Base-by-base conservation (phyloP, 371 early-diverging fungal genomes). In the Dentiscutata heterogama region DNA sequence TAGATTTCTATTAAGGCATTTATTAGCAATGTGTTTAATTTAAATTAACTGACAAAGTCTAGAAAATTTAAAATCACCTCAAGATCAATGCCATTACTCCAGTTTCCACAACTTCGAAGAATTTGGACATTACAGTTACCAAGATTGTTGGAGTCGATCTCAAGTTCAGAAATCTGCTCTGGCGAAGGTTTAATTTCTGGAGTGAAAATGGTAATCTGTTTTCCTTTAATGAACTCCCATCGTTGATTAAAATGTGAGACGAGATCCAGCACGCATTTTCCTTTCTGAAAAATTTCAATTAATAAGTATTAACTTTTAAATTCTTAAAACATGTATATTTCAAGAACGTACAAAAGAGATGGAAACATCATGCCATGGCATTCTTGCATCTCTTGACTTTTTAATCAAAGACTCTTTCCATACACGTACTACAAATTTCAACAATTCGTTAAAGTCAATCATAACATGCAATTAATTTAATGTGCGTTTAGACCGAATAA, bases 301-400 rank as follows among this genome's bases (percentile, higher is more conserved):
- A 63, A 20, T 10, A 65, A 6, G 60, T 54, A 11, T 65, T 8
- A 29, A 29, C 11, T 10, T n/a, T n/a, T 60, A 22, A 60, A 60
- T 22, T 60, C 60, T 60, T 60, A 10, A 60, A 5, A 22, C 16
- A 60, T 60, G 6, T 64, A n/a, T 64, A 29, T 64, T 64, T 16
- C 10, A 31, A 29, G 16, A 64, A 64, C 84, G 58, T 86, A 89
- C 91, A 81, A 94, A 90, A 63, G 89, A 93, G 70, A 94, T 84
- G 0, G 94, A 93, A n/a, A 97, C 92, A 82, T 98, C 98, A 85
- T 98, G 98, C 98, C 98, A 98, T 29, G 97, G 97, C 97, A 98
- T 95, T 63, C 98, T 90, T 11, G 96, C 91, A 25, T 84, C 56
- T 27, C 80, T 35, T 35, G 35, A 35, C 54, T 63, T 80, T 85